A percentile compares a stretch with the other conserved stretches of the same genome.
These are phyloP conservation scores for Mycena metata DNA, from an alignment of 768 basidiomycete genomes.

Conservation along the genomic window DNA sequence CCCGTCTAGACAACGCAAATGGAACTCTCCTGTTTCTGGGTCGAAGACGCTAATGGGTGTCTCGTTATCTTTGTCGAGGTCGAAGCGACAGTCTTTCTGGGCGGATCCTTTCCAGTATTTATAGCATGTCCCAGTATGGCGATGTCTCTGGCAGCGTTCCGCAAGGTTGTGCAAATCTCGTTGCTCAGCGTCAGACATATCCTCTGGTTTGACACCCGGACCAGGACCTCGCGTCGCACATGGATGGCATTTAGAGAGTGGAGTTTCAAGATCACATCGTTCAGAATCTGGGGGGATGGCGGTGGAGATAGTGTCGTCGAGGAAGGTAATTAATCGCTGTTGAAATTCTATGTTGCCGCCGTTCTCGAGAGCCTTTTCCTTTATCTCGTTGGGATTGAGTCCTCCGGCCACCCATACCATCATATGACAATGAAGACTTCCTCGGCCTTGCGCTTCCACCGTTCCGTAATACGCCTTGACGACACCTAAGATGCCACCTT, in stretches of 20 bases:
- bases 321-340: no score
- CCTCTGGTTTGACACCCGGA: no score
- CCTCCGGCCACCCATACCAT: background rate
- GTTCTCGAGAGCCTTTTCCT: no score
- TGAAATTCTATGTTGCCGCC: no score
- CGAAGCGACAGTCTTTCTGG: slow-evolving; percentile 17
- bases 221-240: no score
- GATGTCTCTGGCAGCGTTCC: background rate
- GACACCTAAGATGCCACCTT: no score
- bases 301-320: no score
- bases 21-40: background rate
- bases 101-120: background rate
- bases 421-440: background rate
- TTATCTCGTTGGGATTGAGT: background rate
- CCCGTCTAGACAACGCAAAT: background rate
- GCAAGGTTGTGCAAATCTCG: background rate
- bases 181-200: no score
- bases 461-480: no score
- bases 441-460: background rate
- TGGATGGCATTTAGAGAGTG: no score
- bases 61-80: slow-evolving; percentile 7
- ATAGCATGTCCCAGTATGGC: background rate
- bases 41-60: background rate
- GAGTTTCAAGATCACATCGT: no score
- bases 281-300: no score